Base-by-base conservation (phyloP, 2,329 filamentous ascomycete genomes). In the Corynespora cassiicola region DNA sequence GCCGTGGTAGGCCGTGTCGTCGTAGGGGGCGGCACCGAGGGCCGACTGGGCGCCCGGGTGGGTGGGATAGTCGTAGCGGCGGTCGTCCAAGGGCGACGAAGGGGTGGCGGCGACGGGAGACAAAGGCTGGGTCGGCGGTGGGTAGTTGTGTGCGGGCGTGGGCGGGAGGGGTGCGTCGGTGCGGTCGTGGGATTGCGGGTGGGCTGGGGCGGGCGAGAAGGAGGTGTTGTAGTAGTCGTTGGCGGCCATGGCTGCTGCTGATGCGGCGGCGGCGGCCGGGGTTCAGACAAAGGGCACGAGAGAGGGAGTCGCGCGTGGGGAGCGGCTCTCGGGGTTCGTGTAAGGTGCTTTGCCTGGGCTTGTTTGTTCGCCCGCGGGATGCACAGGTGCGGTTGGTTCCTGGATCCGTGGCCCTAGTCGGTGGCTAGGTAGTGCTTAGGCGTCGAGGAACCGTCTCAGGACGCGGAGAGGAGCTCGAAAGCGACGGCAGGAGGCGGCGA, bases 181-280 rank as follows among this genome's bases (percentile, higher is more conserved):
- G 50, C 77, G 70, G 45, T 46, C 44, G 36, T 37, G 38, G 18
- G 44, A 41, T n/a, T 35, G 46, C 27, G 35, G 34, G 36, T 52
- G 46, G 23, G 29, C 29, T 11, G 31, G 33, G 18, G 30, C 39
- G 33, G 69, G 63, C 41, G 76, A 54, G 47, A 71, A 70, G 12
- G 61, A 69, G 12, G 58, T 45, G 45, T 76, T 74, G 69, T 87
- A 87, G 70, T 88, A 88, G 56, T 86, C 80, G 68, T 75, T 73
- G 39, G 73, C 65, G 29, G 74, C 72, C 74, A 76, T 76, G 45
- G 24, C 45, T 32, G 39, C n/a, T n/a, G n/a, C n/a, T n/a, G 31
- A 21, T 20, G 24, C 16, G 25, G 26, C 28, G 17, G 22, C 11
- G 15, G 27, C 7, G 11, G 15, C n/a, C 26, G 15, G 19, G 25